Percentiles rank a stretch among this genome's conserved stretches.
These are phyloP conservation scores for Pistacia atlantica DNA, from an alignment of 345 rosid genomes.

Conservation along the genomic window DNA sequence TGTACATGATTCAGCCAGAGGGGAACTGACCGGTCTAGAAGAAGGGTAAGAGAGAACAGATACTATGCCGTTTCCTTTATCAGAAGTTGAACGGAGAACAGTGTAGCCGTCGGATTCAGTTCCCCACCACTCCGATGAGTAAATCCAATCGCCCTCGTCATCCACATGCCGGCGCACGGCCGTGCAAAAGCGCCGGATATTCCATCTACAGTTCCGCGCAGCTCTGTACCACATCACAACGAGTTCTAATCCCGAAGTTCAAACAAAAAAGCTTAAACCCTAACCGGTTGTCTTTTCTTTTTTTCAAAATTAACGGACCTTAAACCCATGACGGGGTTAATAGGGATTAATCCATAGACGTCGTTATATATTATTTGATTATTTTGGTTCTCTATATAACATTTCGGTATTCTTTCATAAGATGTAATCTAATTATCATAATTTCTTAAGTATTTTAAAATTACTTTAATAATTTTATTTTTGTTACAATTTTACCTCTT, in stretches of 20 bases:
- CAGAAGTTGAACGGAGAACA: slow-evolving; percentile 55
- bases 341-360: no score
- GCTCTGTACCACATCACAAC: slow-evolving; percentile 31
- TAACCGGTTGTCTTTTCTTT: background rate
- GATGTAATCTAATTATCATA: no score
- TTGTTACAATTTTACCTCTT: no score
- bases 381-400: no score
- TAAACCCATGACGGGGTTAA: no score
- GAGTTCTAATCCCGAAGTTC: background rate
- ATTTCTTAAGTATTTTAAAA: no score
- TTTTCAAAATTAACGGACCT: background rate
- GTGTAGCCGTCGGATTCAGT: slow-evolving; percentile 42
- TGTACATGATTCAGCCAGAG: background rate
- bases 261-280: slow-evolving; percentile 11
- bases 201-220: slow-evolving; percentile 26
- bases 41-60: slow-evolving; percentile 74
- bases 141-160: slow-evolving; percentile 92
- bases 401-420: no score
- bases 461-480: no score
- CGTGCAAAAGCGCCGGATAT: slow-evolving; percentile 46
- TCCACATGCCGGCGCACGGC: slow-evolving; percentile 29
- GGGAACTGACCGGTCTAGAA: slow-evolving; percentile 75
- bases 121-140: slow-evolving; percentile 91
- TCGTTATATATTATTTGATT: no score
- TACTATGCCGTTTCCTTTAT: slow-evolving; percentile 74